Percentiles rank a stretch among this genome's conserved stretches.
phyloP scores from a whole-genome alignment of 139 green algal species.

The Raphidocelis subcapitata region DNA sequence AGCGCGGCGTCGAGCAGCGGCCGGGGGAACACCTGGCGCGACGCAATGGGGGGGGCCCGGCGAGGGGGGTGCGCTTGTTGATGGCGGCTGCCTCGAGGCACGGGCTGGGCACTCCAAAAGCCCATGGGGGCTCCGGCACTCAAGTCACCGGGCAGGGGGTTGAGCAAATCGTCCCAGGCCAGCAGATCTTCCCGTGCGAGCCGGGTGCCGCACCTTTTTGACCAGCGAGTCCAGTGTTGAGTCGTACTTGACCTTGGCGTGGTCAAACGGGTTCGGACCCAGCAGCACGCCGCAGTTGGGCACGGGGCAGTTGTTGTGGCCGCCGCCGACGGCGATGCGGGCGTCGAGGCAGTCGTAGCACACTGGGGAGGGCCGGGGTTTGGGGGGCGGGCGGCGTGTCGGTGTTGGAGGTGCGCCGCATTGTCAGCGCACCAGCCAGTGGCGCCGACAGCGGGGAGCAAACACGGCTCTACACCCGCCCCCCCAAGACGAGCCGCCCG shows the following conservation, averaged over 20 bases:
- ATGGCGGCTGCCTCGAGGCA: no score
- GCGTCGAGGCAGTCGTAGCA: constrained; percentile 44
- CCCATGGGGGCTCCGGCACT: background rate
- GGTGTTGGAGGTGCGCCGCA: no score
- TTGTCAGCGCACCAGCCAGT: no score
- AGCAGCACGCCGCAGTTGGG: constrained; percentile 38
- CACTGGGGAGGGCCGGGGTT: constrained; percentile 1
- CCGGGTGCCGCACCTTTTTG: constrained; percentile 19
- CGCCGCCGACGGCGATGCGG: constrained; percentile 33
- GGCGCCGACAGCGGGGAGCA: background rate
- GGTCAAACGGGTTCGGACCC: constrained; percentile 42
- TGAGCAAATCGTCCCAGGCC: background rate
- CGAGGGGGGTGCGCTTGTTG: no score
- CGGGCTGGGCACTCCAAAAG: background rate
- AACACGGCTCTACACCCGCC: background rate
- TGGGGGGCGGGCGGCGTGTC: no score
- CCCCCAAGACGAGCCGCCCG: background rate
- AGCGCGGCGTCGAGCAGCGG: constrained; percentile 36
- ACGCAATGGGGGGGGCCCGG: no score
- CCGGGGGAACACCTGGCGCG: constrained; percentile 43
- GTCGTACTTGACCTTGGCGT: constrained; percentile 40
- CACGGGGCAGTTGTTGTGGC: constrained; percentile 36
- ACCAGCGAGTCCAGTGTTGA: constrained; percentile 33
- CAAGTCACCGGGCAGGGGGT: background rate
- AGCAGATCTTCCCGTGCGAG: no score